Conservation (phyloP, 306 rosid species). For the Leucaena leucocephala region DNA sequence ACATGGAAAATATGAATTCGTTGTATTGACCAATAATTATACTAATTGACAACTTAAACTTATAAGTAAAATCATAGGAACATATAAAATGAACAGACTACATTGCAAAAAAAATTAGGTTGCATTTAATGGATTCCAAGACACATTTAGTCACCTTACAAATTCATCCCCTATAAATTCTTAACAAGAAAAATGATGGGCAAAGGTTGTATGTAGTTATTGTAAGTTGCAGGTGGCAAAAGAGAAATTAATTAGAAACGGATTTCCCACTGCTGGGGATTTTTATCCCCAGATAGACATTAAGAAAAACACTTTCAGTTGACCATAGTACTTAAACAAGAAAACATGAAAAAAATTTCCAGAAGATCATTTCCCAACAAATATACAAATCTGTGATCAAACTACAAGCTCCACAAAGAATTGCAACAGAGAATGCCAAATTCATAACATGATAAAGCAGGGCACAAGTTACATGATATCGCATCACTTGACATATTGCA, state of each 20-base stretch:
- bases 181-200: background rate
- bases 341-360: background rate
- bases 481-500: background rate
- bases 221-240: background rate
- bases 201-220: background rate
- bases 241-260: background rate
- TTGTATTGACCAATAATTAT: background rate
- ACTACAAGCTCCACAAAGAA: background rate
- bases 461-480: background rate
- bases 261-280: background rate
- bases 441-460: background rate
- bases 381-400: background rate
- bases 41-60: constrained; percentile 4
- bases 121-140: background rate
- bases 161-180: background rate
- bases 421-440: background rate
- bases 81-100: background rate
- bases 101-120: background rate
- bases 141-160: background rate
- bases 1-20: background rate
- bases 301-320: too few species aligned
- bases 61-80: background rate
- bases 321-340: background rate
- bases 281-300: background rate
- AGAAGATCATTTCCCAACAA: background rate